These are phyloP conservation scores for Alternaria conjuncta DNA, from an alignment of 2,329 filamentous ascomycete species.

Conservation along the genomic window DNA sequence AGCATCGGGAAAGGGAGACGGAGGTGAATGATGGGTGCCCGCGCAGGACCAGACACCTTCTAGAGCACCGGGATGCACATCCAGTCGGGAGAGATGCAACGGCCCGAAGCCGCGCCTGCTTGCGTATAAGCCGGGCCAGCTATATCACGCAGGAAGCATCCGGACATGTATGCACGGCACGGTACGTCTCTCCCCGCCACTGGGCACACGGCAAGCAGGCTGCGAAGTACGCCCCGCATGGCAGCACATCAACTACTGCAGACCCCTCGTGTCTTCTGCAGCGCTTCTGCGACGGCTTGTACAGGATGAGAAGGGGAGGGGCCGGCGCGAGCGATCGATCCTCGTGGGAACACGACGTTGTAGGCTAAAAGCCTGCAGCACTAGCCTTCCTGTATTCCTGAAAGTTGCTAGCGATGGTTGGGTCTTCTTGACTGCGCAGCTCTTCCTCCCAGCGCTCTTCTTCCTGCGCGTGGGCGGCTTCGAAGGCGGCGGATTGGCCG, in stretches of 20 bases:
- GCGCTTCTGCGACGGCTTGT: neutral
- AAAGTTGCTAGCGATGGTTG: slow-evolving; percentile 44
- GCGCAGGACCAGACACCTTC: neutral
- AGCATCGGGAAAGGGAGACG: neutral
- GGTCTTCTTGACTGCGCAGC: slow-evolving; percentile 38
- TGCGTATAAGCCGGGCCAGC: neutral
- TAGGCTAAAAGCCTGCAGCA: slow-evolving; percentile 34
- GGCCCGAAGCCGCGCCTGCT: slow-evolving; percentile 19
- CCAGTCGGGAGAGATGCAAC: slow-evolving; percentile 10
- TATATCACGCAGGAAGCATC: slow-evolving; percentile 1
- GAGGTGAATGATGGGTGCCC: neutral
- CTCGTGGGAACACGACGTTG: neutral
- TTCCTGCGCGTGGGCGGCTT: slow-evolving; percentile 49
- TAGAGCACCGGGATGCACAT: neutral
- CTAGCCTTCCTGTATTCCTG: slow-evolving; percentile 56
- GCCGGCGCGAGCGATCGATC: slow-evolving; percentile 4
- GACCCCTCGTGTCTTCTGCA: neutral
- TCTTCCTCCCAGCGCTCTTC: slow-evolving; percentile 56
- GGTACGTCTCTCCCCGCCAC: neutral
- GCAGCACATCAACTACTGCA: neutral
- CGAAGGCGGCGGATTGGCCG: slow-evolving; percentile 51
- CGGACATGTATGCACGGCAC: neutral
- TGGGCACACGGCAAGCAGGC: neutral
- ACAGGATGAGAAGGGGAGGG: neutral
- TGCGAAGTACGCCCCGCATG: neutral